Conservation (phyloP, 192 early-diverging fungal genomes). For the Piromyces sp. region DNA sequence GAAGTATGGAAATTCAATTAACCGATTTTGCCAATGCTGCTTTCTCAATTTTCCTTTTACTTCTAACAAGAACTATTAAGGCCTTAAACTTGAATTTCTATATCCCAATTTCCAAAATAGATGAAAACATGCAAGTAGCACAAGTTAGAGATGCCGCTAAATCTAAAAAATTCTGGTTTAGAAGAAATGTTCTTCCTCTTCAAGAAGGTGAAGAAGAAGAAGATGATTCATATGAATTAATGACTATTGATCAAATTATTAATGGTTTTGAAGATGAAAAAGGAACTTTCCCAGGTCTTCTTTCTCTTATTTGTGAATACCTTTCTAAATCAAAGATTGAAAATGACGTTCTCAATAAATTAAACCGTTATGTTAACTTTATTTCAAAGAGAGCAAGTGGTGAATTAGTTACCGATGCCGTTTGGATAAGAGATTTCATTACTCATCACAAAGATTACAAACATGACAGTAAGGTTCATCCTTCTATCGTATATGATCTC, state of each 20-base stretch:
- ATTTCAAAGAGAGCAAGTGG: slow-evolving; percentile 69
- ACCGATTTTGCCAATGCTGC: slow-evolving; percentile 96
- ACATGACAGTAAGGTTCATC: slow-evolving; percentile 69
- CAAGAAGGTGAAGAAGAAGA: neutral
- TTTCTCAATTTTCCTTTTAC: slow-evolving; percentile 80
- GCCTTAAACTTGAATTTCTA: slow-evolving; percentile 87
- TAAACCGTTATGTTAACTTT: slow-evolving; percentile 61
- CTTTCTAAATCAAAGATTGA: slow-evolving; percentile 57
- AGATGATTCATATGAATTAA: slow-evolving; percentile 30
- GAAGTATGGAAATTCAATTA: slow-evolving; percentile 88
- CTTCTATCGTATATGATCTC: slow-evolving; percentile 75
- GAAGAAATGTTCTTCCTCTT: slow-evolving; percentile 14
- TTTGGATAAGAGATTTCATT: slow-evolving; percentile 83
- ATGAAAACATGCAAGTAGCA: slow-evolving; percentile 81
- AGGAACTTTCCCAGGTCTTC: slow-evolving; percentile 57
- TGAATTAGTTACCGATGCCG: slow-evolving; percentile 63
- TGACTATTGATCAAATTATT: slow-evolving; percentile 85
- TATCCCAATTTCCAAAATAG: slow-evolving; percentile 86
- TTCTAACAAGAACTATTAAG: slow-evolving; percentile 73
- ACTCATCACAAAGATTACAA: slow-evolving; percentile 69
- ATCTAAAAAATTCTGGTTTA: slow-evolving; percentile 75
- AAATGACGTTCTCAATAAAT: slow-evolving; percentile 40
- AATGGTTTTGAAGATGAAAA: slow-evolving; percentile 39
- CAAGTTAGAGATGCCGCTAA: slow-evolving; percentile 68
- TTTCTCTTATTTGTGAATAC: slow-evolving; percentile 69